phyloP scores from a whole-genome alignment of 78 protist species.

The Monosiga brevicollis region DNA sequence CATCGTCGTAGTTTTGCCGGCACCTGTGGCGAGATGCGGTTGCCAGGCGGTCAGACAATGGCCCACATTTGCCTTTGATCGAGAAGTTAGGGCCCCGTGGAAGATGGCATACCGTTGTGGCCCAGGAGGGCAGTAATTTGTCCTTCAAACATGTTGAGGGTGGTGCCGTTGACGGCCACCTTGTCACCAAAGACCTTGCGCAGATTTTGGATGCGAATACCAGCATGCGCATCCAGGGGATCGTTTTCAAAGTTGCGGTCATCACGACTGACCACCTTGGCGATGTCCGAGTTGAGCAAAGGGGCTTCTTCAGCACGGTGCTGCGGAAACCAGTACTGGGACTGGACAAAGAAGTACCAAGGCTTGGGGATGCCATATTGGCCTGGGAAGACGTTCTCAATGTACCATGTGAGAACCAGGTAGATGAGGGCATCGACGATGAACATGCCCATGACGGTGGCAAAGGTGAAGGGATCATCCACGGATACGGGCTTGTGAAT shows the following conservation, averaged over 20 bases:
- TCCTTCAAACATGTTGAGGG: conserved; percentile 16
- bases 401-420: conserved; percentile 42
- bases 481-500: not conserved
- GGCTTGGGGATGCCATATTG: conserved; percentile 42
- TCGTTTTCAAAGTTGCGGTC: not conserved
- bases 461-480: not conserved
- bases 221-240: not conserved
- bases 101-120: conserved; percentile 64
- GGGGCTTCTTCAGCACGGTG: not conserved
- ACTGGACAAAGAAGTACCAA: conserved; percentile 32
- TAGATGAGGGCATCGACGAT: conserved; percentile 38
- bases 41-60: not conserved
- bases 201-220: not conserved
- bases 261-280: not conserved
- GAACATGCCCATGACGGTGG: conserved; percentile 27
- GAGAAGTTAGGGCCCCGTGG: not conserved
- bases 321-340: conserved; percentile 42
- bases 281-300: not conserved
- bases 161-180: not conserved
- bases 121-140: conserved; percentile 23
- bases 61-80: not conserved
- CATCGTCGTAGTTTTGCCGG: conserved; percentile 75
- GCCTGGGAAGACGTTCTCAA: conserved; percentile 65
- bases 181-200: conserved; percentile 24
- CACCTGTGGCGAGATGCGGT: not conserved